Evolutionary conservation across 371 early-diverging fungal species (phyloP), one percentile per base, ranked within the genome.

Genomic region (Zychaea mexicana): DNA sequence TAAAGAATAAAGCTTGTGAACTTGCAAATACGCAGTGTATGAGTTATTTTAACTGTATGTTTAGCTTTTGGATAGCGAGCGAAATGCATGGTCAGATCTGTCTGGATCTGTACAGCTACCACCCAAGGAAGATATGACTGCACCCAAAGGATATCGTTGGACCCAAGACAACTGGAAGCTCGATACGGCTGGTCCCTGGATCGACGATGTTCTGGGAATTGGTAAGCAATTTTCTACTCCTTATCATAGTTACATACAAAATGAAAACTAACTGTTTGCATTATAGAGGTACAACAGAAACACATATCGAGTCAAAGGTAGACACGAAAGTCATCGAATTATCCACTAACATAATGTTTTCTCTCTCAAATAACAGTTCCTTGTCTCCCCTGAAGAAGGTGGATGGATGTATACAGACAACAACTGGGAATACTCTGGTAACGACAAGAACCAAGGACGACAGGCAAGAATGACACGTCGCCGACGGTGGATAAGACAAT

Each of bases 81-180:
- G 70, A 31, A 61, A 38, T 12, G 68, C 74, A 21, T 82, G 82
- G 82, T 70, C 79, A 19, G 65, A 82, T 57, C 60, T 69, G 21
- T 72, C 76, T 0, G 82, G 82, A 17, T 59, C 64, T 2, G 31
- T 64, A 27, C 58, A 59, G 10, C 57, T 70, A 10, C 57, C 70
- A 3, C 62, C 69, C 0, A 79, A 77, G 47, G 76, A 76, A 55
- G 74, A 76, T n/a, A 32, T 71, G 27, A 49, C 69, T 2, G 71
- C 79, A 22, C 82, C 82, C 1, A 61, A 68, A 47, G 78, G 78
- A 15, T 79, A 79, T 54, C 68, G 67, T 4, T 82, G 82, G 82
- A 49, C 62, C 10, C 76, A 82, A 36, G 74, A 70, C 55, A 62
- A 73, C 46, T 82, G 82, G 82, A 61, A 45, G 30, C 59, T 82